Percentiles rank a stretch among this genome's conserved stretches.
Evolutionary conservation across 257 asterid genomes (phyloP).

Genomic region (Solanum etuberosum): DNA sequence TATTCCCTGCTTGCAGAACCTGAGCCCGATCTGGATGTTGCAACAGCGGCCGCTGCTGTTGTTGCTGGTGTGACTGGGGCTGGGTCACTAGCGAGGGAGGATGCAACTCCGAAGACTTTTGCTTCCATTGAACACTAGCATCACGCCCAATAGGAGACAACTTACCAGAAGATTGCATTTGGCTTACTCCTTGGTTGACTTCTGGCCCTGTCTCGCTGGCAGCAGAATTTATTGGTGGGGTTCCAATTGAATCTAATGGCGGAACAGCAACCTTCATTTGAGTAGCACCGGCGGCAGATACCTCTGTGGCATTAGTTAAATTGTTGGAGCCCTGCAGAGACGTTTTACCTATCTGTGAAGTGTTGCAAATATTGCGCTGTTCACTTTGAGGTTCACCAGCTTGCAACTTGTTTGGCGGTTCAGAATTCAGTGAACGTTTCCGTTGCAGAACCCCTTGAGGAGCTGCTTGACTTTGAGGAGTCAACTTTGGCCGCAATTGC

Average conservation of each 20-base stretch:
- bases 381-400: constrained; percentile 31
- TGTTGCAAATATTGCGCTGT: constrained; percentile 30
- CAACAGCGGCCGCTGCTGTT: constrained; percentile 17
- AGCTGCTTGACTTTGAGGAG: constrained; percentile 40
- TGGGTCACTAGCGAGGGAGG: constrained; percentile 26
- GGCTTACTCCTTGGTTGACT: constrained; percentile 38
- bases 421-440: constrained; percentile 33
- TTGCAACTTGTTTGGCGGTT: constrained; percentile 28
- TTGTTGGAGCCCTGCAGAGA: constrained; percentile 23
- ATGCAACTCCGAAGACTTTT: constrained; percentile 26
- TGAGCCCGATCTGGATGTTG: constrained; percentile 46
- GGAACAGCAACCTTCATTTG: constrained; percentile 46
- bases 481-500: constrained; percentile 42
- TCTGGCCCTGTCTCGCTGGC: constrained; percentile 30
- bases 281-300: constrained; percentile 22
- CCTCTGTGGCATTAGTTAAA: constrained; percentile 21
- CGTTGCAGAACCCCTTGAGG: constrained; percentile 37
- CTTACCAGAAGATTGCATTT: constrained; percentile 37
- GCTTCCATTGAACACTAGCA: constrained; percentile 38
- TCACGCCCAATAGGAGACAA: constrained; percentile 35
- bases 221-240: constrained; percentile 26
- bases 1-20: constrained; percentile 56
- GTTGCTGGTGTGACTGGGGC: constrained; percentile 30
- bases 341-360: constrained; percentile 27
- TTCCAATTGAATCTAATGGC: constrained; percentile 28